These are phyloP conservation scores for Murraya paniculata DNA, from an alignment of 345 rosid species.

Conservation along the genomic window DNA sequence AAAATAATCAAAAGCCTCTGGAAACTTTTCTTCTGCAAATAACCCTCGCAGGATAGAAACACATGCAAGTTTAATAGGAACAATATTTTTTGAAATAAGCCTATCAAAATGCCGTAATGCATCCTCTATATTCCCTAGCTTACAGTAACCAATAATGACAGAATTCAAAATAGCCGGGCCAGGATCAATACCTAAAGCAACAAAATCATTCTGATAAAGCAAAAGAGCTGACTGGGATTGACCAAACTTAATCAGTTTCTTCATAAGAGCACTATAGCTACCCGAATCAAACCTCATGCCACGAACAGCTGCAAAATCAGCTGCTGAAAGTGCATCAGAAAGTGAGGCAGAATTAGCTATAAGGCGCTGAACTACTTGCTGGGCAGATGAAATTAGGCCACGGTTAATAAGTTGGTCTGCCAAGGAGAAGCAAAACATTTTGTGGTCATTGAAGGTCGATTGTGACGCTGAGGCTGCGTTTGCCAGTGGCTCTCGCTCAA, in stretches of 20 bases:
- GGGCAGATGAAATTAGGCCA: constrained; percentile 43
- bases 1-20: constrained; percentile 50
- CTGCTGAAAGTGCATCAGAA: constrained; percentile 36
- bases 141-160: constrained; percentile 49
- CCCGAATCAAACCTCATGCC: constrained; percentile 45
- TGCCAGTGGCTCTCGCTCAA: constrained; percentile 20
- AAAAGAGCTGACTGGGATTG: constrained; percentile 37
- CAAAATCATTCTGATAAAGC: constrained; percentile 35
- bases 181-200: constrained; percentile 41
- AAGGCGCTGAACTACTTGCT: constrained; percentile 40
- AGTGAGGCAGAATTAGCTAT: constrained; percentile 32
- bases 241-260: constrained; percentile 45
- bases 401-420: constrained; percentile 36
- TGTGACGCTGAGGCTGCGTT: constrained; percentile 4
- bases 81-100: constrained; percentile 27
- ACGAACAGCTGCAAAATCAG: constrained; percentile 32
- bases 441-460: constrained; percentile 29
- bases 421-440: constrained; percentile 42
- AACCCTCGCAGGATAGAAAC: constrained; percentile 40
- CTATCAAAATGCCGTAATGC: constrained; percentile 48
- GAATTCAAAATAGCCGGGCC: constrained; percentile 42
- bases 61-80: constrained; percentile 36
- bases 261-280: constrained; percentile 30
- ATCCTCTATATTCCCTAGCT: constrained; percentile 49
- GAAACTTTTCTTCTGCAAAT: constrained; percentile 34